Evolutionary conservation across 2,329 filamentous ascomycete genomes (phyloP), one percentile per base, ranked within the genome.

Genomic region (Fusarium tuaranense): DNA sequence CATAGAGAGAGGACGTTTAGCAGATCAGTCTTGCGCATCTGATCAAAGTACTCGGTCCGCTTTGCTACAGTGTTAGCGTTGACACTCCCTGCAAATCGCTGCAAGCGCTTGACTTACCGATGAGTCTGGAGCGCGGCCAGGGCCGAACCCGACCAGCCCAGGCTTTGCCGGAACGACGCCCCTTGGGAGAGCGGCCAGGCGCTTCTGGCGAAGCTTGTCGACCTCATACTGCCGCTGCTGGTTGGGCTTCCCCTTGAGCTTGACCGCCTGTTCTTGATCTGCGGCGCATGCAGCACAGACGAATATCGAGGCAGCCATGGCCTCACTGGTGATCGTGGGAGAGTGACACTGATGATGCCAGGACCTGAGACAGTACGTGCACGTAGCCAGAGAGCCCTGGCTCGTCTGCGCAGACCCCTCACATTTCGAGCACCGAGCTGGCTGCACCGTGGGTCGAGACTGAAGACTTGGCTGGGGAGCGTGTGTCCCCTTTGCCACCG

Each of bases 1-100:
- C 83, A 84, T 41, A 86, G 81, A 4, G 82, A 82, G 3, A 87
- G 71, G 12, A 86, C 74, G 36, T 84, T 83, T 27, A 86, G 77
- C 1, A 85, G 76, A 62, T 86, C 84, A 6, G 78, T 82, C 58
- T 78, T 83, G 58, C 79, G 79, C 68, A 84, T 81, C 9, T 72
- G 69, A 22, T 78, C 80, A 67, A 86, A 86, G 68, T 86, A 86
- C 36, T 82, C 79, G 20, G 78, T 78, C 25, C 83, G 81, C 84
- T 86, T 48, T 20, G 18, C 8, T 32, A 9, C n/a, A 57, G 7
- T 36, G 1, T 48, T 39, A 62, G 58, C 44, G 20, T 55, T 62
- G 20, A 69, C 60, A 20, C 46, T 14, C n/a, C 13, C 5, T 22
- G 20, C 30, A 9, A 34, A 34, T 34, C 16, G 25, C 14, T 18